Percentiles rank a stretch among this genome's conserved stretches.
Conservation (phyloP, 352 stramenopile species). For the Globisporangium acanthophoron region DNA sequence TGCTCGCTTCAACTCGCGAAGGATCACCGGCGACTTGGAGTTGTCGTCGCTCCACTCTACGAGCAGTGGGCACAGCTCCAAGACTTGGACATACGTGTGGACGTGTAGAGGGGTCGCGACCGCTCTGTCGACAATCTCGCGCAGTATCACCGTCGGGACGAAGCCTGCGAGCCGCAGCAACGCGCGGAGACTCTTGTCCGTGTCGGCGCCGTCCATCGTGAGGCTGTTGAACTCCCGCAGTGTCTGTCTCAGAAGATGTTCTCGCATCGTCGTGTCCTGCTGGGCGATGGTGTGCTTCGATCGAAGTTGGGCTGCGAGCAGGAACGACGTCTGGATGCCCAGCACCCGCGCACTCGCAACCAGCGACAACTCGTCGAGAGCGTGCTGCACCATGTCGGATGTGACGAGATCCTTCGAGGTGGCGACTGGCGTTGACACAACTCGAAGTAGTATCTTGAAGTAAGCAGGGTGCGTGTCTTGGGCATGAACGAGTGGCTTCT, state of each 20-base stretch:
- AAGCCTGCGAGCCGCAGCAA: slow-evolving; percentile 24
- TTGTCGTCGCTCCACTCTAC: slow-evolving; percentile 17
- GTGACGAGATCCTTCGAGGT: not conserved
- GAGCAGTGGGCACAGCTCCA: slow-evolving; percentile 25
- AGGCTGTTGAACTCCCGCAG: slow-evolving; percentile 30
- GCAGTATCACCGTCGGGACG: slow-evolving; percentile 22
- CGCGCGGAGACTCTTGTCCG: slow-evolving; percentile 9
- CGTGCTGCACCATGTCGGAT: slow-evolving; percentile 15
- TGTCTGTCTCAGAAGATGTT: slow-evolving; percentile 16
- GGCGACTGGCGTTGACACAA: not conserved
- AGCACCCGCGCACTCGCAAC: slow-evolving; percentile 12
- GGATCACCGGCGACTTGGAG: not conserved
- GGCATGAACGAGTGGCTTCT: not conserved
- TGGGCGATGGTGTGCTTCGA: slow-evolving; percentile 9
- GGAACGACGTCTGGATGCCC: slow-evolving; percentile 22
- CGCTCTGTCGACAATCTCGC: slow-evolving; percentile 19
- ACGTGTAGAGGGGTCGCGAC: slow-evolving; percentile 17
- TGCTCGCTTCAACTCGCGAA: slow-evolving; percentile 5
- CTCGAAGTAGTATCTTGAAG: slow-evolving; percentile 6
- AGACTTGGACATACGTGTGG: slow-evolving; percentile 16
- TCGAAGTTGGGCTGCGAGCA: slow-evolving; percentile 26
- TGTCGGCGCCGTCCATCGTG: slow-evolving; percentile 12
- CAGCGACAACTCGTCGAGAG: slow-evolving; percentile 19
- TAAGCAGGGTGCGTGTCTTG: not conserved
- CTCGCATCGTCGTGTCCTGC: slow-evolving; percentile 1